Percentiles rank a stretch among this genome's conserved stretches.
Evolutionary conservation across 371 early-diverging fungal genomes (phyloP).

Genomic region (Synchytrium microbalum): DNA sequence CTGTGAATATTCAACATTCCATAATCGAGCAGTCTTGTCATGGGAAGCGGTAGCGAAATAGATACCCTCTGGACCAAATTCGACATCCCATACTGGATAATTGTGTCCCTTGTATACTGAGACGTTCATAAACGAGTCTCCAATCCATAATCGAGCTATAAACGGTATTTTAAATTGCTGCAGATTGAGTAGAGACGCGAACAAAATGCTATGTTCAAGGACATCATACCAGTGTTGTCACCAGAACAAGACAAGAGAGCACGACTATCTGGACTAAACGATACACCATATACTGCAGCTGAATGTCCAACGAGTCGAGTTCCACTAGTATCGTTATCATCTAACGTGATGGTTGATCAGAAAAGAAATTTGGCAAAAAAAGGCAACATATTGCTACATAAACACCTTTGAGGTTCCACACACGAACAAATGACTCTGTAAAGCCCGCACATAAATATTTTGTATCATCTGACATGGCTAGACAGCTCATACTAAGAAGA

Average conservation of each 20-base stretch:
- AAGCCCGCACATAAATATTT: conserved; percentile 78
- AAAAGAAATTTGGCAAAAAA: conserved; percentile 2
- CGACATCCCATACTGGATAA: conserved; percentile 92
- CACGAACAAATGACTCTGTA: conserved; percentile 78
- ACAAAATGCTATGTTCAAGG: neutral
- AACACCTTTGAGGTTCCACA: conserved; percentile 66
- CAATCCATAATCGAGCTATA: conserved; percentile 91
- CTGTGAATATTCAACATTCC: conserved; percentile 91
- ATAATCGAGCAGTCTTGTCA: conserved; percentile 94
- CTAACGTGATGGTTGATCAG: conserved; percentile 9
- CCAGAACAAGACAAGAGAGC: conserved; percentile 91
- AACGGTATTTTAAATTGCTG: too few relatives aligned
- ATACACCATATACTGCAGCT: conserved; percentile 90
- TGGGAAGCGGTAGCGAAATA: conserved; percentile 97
- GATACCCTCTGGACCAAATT: conserved; percentile 57
- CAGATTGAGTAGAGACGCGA: conserved; percentile 6
- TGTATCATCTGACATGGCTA: conserved; percentile 59
- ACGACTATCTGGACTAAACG: conserved; percentile 82
- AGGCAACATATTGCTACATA: too few relatives aligned
- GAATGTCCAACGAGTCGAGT: conserved; percentile 84
- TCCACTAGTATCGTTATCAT: conserved; percentile 9
- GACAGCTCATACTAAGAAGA: conserved; percentile 55
- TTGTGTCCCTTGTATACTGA: conserved; percentile 96
- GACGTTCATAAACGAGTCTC: conserved; percentile 80
- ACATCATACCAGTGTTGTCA: conserved; percentile 79